Base-by-base conservation (phyloP, 176 grass and related monocot species). In the Metroxylon sagu region DNA sequence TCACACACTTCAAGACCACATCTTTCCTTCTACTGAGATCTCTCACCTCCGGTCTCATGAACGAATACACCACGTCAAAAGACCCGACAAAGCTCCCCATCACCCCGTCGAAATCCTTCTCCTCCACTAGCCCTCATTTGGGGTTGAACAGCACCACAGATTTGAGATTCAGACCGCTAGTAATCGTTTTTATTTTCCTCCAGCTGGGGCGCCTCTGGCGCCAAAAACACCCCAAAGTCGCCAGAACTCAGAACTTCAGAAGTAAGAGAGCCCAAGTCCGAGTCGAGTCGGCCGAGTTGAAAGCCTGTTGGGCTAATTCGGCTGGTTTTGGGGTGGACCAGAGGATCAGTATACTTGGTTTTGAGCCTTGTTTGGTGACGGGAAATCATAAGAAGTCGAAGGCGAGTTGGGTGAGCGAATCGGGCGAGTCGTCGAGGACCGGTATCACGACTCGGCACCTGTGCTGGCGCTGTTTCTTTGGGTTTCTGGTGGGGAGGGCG, bases 21-120 rank as follows among this genome's bases (percentile, higher is more conserved):
- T 80, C 92, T 53, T 23, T 84, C 79, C 79, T 87, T 67, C 68
- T 96, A 71, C 75, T 90, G 61, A 97, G 66, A 25, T 85, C 53
- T 0, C 87, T 62, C 48, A 97, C 87, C 72, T 97, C 92, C 73
- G 88, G 75, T 57, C 92, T 83, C 62, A 83, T 77, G 79, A 97
- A 97, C n/a, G 92, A 90, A 56, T 97, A 97, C 50, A 90, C 81
- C 68, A 97, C 87, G 16, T 77, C 52, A 62, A 97, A 97, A 26
- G 92, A 97, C 0, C 18, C 39, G 30, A 88, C 39, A 61, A 97
- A 91, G 25, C 78, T 52, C 57, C 25, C 71, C 26, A 57, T 26
- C 2, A 57, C 16, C 62, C 25, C 74, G 25, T 54, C 72, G 26
- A 90, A 77, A 8, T 53, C 80, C 21, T 77, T 80, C 26, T 82